Conservation (phyloP, 768 basidiomycete species). For the Mycena galericulata region DNA sequence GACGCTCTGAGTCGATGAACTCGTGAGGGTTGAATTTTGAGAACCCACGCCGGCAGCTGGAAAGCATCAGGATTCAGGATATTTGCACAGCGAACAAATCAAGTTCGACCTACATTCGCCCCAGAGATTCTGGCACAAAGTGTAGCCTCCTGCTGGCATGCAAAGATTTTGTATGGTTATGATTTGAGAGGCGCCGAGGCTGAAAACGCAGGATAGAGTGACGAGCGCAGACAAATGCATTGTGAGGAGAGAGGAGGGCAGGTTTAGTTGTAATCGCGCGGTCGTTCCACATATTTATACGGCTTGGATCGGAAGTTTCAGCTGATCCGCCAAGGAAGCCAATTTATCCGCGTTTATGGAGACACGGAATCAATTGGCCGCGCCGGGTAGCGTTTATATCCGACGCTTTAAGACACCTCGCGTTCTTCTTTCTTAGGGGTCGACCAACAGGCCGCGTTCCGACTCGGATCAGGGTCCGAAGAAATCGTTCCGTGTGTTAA, state of each 20-base stretch:
- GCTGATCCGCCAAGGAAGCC: background rate
- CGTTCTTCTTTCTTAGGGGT: too few species aligned
- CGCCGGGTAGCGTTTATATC: too few species aligned
- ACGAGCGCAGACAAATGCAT: slow-evolving; percentile 20
- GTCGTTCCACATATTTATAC: slow-evolving; percentile 6
- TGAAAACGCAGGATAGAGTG: too few species aligned
- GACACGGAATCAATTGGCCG: background rate
- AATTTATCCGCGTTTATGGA: background rate
- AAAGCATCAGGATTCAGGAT: background rate
- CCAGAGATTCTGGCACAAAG: slow-evolving; percentile 71
- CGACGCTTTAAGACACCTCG: too few species aligned
- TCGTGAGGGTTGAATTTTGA: slow-evolving; percentile 61
- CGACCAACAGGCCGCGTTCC: too few species aligned
- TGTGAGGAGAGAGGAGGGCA: background rate
- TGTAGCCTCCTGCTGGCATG: slow-evolving; percentile 58
- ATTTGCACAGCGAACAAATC: background rate
- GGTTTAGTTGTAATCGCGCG: background rate
- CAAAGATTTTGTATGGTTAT: slow-evolving; percentile 60
- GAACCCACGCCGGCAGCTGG: slow-evolving; percentile 61
- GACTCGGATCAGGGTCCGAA: too few species aligned
- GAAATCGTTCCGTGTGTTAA: too few species aligned
- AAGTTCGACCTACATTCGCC: slow-evolving; percentile 49
- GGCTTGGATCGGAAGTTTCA: background rate
- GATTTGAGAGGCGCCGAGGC: slow-evolving; percentile 48
- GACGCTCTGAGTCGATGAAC: slow-evolving; percentile 52